phyloP scores from a whole-genome alignment of 1,139 yeast genomes.

The Saccharomycopsis crataegensis region DNA sequence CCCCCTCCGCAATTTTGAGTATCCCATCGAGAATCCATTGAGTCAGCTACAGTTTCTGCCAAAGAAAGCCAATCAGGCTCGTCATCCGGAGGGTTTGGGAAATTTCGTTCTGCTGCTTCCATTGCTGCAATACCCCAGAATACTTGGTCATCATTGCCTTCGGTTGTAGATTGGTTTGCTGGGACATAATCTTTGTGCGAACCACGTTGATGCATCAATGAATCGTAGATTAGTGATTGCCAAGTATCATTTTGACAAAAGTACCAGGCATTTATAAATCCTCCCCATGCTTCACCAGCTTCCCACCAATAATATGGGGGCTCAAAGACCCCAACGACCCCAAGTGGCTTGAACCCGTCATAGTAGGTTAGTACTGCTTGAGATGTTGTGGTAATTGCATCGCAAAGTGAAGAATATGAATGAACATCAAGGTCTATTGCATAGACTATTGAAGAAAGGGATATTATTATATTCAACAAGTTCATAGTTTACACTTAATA shows the following conservation, averaged over 20 bases:
- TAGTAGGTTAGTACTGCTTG: slow-evolving; percentile 68
- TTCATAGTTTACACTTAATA: too few species aligned
- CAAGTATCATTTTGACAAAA: slow-evolving; percentile 57
- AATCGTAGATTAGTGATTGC: slow-evolving; percentile 45
- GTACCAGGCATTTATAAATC: slow-evolving; percentile 59
- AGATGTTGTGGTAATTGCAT: slow-evolving; percentile 42
- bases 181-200: slow-evolving; percentile 64
- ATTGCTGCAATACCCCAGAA: slow-evolving; percentile 83
- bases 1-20: slow-evolving; percentile 60
- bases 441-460: neutral
- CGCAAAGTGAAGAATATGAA: slow-evolving; percentile 28
- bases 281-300: slow-evolving; percentile 84
- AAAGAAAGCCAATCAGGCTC: slow-evolving; percentile 44
- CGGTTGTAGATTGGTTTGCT: slow-evolving; percentile 62
- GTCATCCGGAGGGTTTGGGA: slow-evolving; percentile 48
- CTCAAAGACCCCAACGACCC: slow-evolving; percentile 67
- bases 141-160: slow-evolving; percentile 90
- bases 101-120: slow-evolving; percentile 77
- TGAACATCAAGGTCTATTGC: slow-evolving; percentile 22
- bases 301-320: slow-evolving; percentile 91
- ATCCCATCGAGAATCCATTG: slow-evolving; percentile 76
- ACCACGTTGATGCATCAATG: slow-evolving; percentile 62
- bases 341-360: slow-evolving; percentile 49
- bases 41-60: slow-evolving; percentile 68
- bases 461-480: too few species aligned